A percentile compares a stretch with the other conserved stretches of the same genome.
phyloP scores from a whole-genome alignment of 2,329 filamentous ascomycete species.

The Apiospora saccharicola region DNA sequence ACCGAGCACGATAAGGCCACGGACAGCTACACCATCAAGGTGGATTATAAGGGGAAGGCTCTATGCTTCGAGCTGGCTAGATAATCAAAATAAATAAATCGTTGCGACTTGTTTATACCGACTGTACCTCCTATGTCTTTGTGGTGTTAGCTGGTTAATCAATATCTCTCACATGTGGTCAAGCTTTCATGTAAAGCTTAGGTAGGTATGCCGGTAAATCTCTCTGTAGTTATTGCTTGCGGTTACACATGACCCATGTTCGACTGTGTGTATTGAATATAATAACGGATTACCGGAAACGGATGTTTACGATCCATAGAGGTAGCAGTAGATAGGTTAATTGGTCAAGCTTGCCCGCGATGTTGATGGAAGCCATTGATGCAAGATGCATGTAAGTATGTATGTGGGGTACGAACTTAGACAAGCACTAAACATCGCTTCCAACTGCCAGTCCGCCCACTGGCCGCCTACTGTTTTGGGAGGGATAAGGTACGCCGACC shows the following conservation, averaged over 20 bases:
- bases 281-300: no score
- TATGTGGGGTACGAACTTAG: neutral
- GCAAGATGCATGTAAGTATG: neutral
- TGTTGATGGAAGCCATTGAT: neutral
- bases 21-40: slow-evolving; percentile 6
- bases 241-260: neutral
- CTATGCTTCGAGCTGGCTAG: neutral
- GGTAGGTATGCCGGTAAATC: neutral
- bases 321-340: neutral
- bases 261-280: neutral
- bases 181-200: no score
- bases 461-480: slow-evolving; percentile 13
- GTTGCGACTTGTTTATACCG: neutral
- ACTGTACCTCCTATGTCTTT: neutral
- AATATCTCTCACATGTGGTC: no score
- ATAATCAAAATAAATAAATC: neutral
- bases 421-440: neutral
- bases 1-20: neutral
- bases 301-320: no score
- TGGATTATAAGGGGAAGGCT: neutral
- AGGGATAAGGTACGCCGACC: neutral
- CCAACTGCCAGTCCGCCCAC: neutral
- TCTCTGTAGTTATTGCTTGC: neutral
- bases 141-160: neutral
- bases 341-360: neutral